Evolutionary conservation across 495 filamentous ascomycete genomes (phyloP), one percentile per base, ranked within the genome.

Genomic region (Pseudomonodictys pantanalensis): DNA sequence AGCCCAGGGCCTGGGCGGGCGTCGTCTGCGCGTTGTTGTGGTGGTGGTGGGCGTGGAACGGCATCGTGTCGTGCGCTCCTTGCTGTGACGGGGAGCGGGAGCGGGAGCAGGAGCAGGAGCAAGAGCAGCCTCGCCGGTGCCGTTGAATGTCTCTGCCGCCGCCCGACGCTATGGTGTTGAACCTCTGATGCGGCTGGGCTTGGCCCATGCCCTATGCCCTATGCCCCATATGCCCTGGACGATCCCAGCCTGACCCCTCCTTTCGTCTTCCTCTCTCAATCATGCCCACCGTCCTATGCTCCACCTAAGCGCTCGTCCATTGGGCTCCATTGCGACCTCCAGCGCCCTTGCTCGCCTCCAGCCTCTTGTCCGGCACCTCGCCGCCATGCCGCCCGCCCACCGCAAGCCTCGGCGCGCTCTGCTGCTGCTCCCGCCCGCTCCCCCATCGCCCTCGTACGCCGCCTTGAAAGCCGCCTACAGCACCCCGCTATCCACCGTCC

Each of bases 371-470:
- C 58, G 58, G 49, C 39, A 42, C 22, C 42, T 57, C 43, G 23
- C 55, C 53, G 22, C 43, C 43, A 67, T 67, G 64, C 42, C 64
- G 5, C 55, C 54, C 9, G 11, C 42, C 20, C 44, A 18, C 47
- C 18, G 28, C 15, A 35, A 56, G 7, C 50, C n/a, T 29, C 43
- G 26, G 7, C 56, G 57, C 35, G 29, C 62, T 29, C 76, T 87
- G 24, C 72, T 85, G 4, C 74, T 87, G 15, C 77, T 86, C 52
- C 80, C 83, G 30, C 78, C 79, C 48, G 77, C 80, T 32, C 82
- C 83, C 15, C 66, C 76, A 25, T 77, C 78, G 3, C 67, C 73
- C 11, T 75, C 68, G 42, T 72, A 73, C 55, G 60, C 68, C 9
- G 64, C 76, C 5, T 69, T 88, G 51, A 74, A 76, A 38, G 77